phyloP scores from a whole-genome alignment of 208 protist species.

The Trypanosoma lewisi region DNA sequence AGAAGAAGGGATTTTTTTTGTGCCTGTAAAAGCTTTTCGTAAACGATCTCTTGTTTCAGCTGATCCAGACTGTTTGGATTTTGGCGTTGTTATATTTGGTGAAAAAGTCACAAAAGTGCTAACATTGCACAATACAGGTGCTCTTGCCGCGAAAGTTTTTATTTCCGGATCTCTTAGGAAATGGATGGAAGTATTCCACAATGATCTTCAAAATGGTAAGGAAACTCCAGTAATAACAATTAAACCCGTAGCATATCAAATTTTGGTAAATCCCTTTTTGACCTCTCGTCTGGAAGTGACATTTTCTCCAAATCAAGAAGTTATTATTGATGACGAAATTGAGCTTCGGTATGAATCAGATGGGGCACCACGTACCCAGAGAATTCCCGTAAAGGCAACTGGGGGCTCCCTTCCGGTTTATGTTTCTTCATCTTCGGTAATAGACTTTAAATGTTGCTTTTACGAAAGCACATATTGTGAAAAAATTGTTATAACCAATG shows the following conservation, averaged over 20 bases:
- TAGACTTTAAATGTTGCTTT: slow-evolving; percentile 81
- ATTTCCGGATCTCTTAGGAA: slow-evolving; percentile 66
- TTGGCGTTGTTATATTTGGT: slow-evolving; percentile 75
- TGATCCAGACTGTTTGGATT: slow-evolving; percentile 47
- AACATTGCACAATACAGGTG: slow-evolving; percentile 70
- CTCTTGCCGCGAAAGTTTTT: slow-evolving; percentile 46
- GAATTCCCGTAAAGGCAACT: slow-evolving; percentile 39
- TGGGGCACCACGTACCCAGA: slow-evolving; percentile 15
- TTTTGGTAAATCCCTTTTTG: slow-evolving; percentile 54
- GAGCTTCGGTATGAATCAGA: slow-evolving; percentile 46
- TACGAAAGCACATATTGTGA: slow-evolving; percentile 70
- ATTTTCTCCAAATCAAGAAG: slow-evolving; percentile 47
- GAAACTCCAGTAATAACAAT: slow-evolving; percentile 46
- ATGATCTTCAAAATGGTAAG: slow-evolving; percentile 31
- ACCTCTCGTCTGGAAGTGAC: slow-evolving; percentile 35
- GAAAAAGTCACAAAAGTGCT: slow-evolving; percentile 48
- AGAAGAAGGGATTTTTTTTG: slow-evolving; percentile 57
- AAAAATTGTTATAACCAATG: slow-evolving; percentile 60
- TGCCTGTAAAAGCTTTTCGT: slow-evolving; percentile 52
- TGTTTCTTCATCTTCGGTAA: slow-evolving; percentile 37
- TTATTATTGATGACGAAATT: slow-evolving; percentile 40
- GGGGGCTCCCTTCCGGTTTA: slow-evolving; percentile 71
- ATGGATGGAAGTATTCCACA: slow-evolving; percentile 47
- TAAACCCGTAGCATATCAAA: slow-evolving; percentile 41
- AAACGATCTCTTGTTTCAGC: slow-evolving; percentile 50